phyloP scores from a whole-genome alignment of 441 rosid species.

The Croton laevigatus region DNA sequence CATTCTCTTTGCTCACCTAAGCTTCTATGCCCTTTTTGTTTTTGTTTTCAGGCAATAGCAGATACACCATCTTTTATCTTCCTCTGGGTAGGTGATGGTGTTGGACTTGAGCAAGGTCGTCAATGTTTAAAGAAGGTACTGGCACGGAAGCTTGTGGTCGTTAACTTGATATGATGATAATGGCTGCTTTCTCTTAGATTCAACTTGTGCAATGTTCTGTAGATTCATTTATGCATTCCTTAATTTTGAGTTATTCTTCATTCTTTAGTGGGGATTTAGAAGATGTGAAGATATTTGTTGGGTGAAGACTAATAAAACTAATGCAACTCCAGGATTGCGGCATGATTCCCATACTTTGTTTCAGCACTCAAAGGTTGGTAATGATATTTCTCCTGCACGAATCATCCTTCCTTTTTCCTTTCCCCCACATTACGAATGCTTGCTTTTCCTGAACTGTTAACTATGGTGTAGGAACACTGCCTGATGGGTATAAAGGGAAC shows the following conservation, averaged over 20 bases:
- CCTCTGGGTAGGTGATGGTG: conserved; percentile 99
- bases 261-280: conserved; percentile 90
- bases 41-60: conserved; percentile 75
- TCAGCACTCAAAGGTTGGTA: conserved; percentile 94
- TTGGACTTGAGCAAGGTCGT: conserved; percentile 98
- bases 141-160: not conserved
- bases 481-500: conserved; percentile 99
- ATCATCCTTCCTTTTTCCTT: conserved; percentile 13
- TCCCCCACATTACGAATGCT: conserved; percentile 15
- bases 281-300: conserved; percentile 99
- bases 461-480: conserved; percentile 80
- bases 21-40: not conserved
- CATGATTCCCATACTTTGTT: conserved; percentile 95
- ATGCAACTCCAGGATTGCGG: conserved; percentile 87
- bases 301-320: conserved; percentile 96
- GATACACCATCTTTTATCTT: conserved; percentile 98
- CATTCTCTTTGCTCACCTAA: conserved; percentile 12
- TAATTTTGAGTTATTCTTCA: conserved; percentile 21
- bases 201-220: conserved; percentile 3
- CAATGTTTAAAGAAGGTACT: conserved; percentile 93
- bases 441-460: conserved; percentile 17
- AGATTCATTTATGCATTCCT: conserved; percentile 5
- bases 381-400: conserved; percentile 22
- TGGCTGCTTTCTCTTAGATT: not conserved
- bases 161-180: conserved; percentile 2